These are phyloP conservation scores for Wickerhamomyces strasburgensis DNA, from an alignment of 805 yeast genomes.

Conservation along the genomic window DNA sequence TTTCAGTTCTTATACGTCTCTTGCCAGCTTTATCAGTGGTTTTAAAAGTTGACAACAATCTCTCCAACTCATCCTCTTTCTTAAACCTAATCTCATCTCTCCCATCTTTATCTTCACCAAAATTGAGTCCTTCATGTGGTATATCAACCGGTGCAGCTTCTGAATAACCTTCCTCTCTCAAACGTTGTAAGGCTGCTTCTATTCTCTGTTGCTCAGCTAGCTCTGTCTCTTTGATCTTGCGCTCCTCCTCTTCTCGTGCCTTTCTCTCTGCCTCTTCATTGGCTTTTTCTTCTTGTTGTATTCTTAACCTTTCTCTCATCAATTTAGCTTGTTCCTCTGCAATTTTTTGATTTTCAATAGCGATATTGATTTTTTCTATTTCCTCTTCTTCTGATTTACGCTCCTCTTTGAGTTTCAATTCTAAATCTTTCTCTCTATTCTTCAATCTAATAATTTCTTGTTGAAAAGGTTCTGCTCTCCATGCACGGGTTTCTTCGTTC, in stretches of 20 bases:
- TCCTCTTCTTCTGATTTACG: neutral
- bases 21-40: constrained; percentile 2
- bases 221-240: neutral
- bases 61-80: neutral
- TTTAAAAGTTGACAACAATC: constrained; percentile 1
- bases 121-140: neutral
- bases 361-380: neutral
- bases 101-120: neutral
- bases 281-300: too few species aligned
- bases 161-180: too few species aligned
- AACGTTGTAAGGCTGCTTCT: too few species aligned
- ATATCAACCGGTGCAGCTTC: too few species aligned
- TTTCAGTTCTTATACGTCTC: neutral
- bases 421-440: too few species aligned
- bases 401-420: neutral
- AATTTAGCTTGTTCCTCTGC: neutral
- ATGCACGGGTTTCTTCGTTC: too few species aligned
- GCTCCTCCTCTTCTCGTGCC: neutral
- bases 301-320: neutral
- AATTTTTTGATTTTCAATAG: neutral
- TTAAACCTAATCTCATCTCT: neutral
- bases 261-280: neutral
- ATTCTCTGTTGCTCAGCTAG: neutral
- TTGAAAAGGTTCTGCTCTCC: too few species aligned
- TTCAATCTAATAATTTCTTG: too few species aligned